A percentile compares a stretch with the other conserved stretches of the same genome.
phyloP scores from a whole-genome alignment of 441 rosid species.

The Eutrema salsugineum region DNA sequence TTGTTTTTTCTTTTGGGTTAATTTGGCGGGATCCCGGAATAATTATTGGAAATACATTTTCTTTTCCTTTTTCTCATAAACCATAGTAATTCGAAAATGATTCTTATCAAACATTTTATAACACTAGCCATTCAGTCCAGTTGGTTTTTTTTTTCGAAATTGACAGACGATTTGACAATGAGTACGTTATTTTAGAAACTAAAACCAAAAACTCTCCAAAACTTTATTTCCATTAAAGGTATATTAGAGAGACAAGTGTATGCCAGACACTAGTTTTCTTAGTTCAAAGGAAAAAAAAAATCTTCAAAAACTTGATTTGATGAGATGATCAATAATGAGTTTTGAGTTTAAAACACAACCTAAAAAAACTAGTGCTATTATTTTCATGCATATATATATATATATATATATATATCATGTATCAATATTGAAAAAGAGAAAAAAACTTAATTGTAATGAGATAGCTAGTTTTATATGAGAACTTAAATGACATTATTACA shows the following conservation, averaged over 20 bases:
- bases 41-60: not conserved
- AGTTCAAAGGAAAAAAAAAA: not conserved
- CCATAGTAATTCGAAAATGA: not conserved
- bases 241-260: not conserved
- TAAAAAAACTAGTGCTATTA: not conserved
- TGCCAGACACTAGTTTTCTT: not conserved
- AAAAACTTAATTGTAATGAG: not conserved
- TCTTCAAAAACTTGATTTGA: not conserved
- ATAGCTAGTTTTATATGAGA: not conserved
- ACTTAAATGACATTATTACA: not conserved
- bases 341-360: not conserved
- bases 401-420: no score
- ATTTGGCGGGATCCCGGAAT: conserved; percentile 13
- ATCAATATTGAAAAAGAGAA: not conserved
- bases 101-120: not conserved
- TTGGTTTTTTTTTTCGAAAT: not conserved
- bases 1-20: not conserved
- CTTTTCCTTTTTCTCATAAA: not conserved
- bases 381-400: no score
- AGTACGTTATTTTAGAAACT: not conserved
- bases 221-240: not conserved
- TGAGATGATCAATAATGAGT: not conserved
- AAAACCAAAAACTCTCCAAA: not conserved
- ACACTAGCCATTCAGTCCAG: not conserved
- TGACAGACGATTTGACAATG: not conserved